phyloP scores from a whole-genome alignment of 768 basidiomycete genomes.

The Pleurotus djamor region DNA sequence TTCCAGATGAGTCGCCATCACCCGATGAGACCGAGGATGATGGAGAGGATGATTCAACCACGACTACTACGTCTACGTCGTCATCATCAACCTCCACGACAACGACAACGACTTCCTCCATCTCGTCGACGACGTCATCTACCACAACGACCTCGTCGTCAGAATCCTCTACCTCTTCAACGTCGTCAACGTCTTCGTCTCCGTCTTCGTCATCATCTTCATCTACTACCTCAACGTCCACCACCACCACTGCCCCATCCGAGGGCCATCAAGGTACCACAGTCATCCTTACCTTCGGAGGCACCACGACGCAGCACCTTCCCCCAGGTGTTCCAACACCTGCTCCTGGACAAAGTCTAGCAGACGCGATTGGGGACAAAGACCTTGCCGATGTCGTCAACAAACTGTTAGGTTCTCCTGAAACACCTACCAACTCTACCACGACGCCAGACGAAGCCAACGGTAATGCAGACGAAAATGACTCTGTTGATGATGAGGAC shows the following conservation, averaged over 20 bases:
- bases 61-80: constrained; percentile 10
- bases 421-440: background rate
- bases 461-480: background rate
- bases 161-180: background rate
- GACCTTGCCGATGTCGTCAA: background rate
- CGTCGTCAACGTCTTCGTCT: background rate
- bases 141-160: background rate
- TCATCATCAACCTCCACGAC: constrained; percentile 23
- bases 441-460: background rate
- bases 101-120: constrained; percentile 17
- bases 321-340: background rate
- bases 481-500: background rate
- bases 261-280: background rate
- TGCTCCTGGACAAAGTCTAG: constrained; percentile 1
- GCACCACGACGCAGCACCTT: background rate
- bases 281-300: constrained; percentile 3
- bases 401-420: background rate
- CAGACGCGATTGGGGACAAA: constrained; percentile 1
- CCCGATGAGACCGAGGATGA: background rate
- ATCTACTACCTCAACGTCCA: background rate
- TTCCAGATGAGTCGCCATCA: background rate
- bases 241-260: background rate
- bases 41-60: background rate
- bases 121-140: constrained; percentile 14
- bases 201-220: background rate